Percentiles rank a stretch among this genome's conserved stretches.
phyloP scores from a whole-genome alignment of 1,284 basidiomycete species.

The Cystobasidium sp. region DNA sequence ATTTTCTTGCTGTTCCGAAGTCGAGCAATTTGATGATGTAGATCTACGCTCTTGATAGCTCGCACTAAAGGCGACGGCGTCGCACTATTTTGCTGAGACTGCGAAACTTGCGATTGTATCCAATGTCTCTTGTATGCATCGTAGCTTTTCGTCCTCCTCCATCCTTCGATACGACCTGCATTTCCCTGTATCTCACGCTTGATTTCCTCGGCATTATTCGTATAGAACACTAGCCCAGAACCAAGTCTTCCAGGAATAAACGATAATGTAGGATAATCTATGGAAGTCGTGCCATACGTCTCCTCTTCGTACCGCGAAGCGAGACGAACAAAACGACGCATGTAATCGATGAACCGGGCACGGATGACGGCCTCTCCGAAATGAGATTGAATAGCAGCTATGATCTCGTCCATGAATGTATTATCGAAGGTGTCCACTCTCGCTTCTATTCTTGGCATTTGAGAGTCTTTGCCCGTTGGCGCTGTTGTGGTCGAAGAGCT shows the following conservation, averaged over 20 bases:
- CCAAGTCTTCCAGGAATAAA: constrained; percentile 56
- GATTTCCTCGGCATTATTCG: constrained; percentile 40
- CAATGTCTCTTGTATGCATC: constrained; percentile 36
- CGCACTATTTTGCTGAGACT: constrained; percentile 64
- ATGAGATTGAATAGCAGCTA: constrained; percentile 73
- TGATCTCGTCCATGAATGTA: constrained; percentile 88
- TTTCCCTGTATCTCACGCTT: constrained; percentile 67
- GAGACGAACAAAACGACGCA: constrained; percentile 72
- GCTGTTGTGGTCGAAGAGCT: constrained; percentile 11
- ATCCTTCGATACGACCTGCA: constrained; percentile 75
- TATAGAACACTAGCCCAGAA: constrained; percentile 5
- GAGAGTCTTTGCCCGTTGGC: neutral
- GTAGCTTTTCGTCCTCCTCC: constrained; percentile 72
- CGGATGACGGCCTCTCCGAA: constrained; percentile 80
- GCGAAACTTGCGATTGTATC: constrained; percentile 11
- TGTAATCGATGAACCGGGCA: constrained; percentile 75
- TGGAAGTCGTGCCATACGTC: constrained; percentile 66
- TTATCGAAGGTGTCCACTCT: constrained; percentile 71
- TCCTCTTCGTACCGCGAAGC: constrained; percentile 80
- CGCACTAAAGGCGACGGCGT: neutral
- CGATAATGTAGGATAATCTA: constrained; percentile 64
- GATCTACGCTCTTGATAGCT: constrained; percentile 69
- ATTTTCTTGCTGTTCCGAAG: constrained; percentile 69
- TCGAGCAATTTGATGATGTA: constrained; percentile 72
- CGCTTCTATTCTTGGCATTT: constrained; percentile 32